Conservation (phyloP, 768 basidiomycete species). For the Termitomyces sp. region DNA sequence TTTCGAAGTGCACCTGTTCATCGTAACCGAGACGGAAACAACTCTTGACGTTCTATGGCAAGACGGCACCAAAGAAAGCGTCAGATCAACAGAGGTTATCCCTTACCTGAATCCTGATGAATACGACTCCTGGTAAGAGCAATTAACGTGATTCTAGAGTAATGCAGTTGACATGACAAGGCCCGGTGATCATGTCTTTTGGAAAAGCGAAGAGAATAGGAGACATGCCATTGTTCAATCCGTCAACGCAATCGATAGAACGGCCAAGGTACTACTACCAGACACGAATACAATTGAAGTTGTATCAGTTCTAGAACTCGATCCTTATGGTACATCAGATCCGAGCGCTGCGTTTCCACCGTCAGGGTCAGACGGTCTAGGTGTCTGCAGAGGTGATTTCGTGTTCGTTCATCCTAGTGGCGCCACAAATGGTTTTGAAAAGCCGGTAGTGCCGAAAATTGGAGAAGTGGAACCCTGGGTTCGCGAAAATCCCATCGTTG, state of each 20-base stretch:
- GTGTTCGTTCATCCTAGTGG: conserved; percentile 76
- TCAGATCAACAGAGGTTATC: conserved; percentile 63
- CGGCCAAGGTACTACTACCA: conserved; percentile 59
- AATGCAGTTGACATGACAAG: conserved; percentile 32
- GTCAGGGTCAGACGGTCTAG: conserved; percentile 56
- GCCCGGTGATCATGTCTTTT: conserved; percentile 90
- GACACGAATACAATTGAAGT: conserved; percentile 56
- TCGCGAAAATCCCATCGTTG: conserved; percentile 50
- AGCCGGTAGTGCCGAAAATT: conserved; percentile 75
- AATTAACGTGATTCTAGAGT: background rate
- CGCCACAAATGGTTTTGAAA: conserved; percentile 66
- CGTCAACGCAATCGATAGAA: conserved; percentile 70
- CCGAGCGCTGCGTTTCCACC: conserved; percentile 37
- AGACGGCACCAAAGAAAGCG: conserved; percentile 65
- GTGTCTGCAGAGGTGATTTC: conserved; percentile 79
- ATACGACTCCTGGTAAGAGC: conserved; percentile 80
- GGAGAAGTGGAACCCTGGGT: conserved; percentile 86
- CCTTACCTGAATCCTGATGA: conserved; percentile 89
- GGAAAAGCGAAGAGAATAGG: conserved; percentile 70
- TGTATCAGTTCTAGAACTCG: conserved; percentile 84
- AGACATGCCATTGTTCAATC: conserved; percentile 75
- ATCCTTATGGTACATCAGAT: conserved; percentile 73
- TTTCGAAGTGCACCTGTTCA: conserved; percentile 53
- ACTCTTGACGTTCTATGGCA: conserved; percentile 81
- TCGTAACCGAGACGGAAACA: conserved; percentile 73